phyloP scores from a whole-genome alignment of 139 green algal genomes.

The Chloropicon primus region DNA sequence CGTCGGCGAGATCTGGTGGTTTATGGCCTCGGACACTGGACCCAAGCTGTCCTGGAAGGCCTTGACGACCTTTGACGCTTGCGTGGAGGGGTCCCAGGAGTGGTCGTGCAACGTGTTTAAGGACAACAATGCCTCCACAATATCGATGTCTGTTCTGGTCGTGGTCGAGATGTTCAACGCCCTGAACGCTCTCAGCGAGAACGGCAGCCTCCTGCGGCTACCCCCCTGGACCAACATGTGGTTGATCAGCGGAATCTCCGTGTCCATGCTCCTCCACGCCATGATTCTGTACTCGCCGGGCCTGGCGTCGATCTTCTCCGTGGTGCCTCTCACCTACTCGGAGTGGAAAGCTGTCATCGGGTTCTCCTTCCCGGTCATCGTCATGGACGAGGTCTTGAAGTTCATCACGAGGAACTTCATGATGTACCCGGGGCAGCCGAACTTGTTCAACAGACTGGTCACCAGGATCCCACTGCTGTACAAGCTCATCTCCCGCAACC shows the following conservation, averaged over 20 bases:
- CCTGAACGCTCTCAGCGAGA: constrained; percentile 32
- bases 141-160: constrained; percentile 63
- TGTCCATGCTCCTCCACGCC: neutral
- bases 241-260: neutral
- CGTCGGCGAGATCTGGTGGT: constrained; percentile 32
- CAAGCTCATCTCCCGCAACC: too few species aligned
- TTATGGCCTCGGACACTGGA: constrained; percentile 28
- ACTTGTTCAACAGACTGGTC: neutral
- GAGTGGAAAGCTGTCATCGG: constrained; percentile 12
- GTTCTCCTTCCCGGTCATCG: constrained; percentile 12
- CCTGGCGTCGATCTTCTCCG: neutral
- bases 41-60: constrained; percentile 40
- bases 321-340: neutral
- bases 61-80: constrained; percentile 36
- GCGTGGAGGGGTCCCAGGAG: constrained; percentile 11
- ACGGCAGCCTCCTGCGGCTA: constrained; percentile 20
- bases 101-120: constrained; percentile 59
- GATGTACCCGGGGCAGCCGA: neutral
- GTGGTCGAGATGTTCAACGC: constrained; percentile 42
- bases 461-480: too few species aligned
- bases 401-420: neutral
- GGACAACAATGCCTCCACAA: constrained; percentile 48
- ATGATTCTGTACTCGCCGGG: neutral
- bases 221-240: neutral
- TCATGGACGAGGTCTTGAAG: neutral